These are phyloP conservation scores for Penicillium corylophilum DNA, from an alignment of 2,329 filamentous ascomycete species.

Conservation along the genomic window DNA sequence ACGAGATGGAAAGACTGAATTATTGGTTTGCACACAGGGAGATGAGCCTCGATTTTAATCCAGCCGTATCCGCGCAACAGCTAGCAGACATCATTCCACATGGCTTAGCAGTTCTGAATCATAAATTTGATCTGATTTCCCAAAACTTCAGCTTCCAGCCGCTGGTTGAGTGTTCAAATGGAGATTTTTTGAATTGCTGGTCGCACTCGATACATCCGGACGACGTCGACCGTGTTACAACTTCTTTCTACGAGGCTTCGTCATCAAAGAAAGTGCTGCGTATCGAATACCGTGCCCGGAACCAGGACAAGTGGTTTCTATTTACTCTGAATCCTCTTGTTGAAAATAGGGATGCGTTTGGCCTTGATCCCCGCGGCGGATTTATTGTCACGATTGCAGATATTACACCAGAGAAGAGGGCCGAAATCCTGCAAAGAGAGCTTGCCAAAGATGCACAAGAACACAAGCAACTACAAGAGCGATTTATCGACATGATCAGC, in stretches of 20 bases:
- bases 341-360: no score
- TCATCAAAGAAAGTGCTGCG: constrained; percentile 9
- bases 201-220: constrained; percentile 19
- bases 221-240: constrained; percentile 16
- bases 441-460: constrained; percentile 79
- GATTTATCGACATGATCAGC: constrained; percentile 72
- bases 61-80: no score
- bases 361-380: constrained; percentile 10
- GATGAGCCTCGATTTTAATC: no score
- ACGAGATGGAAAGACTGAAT: no score
- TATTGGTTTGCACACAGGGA: no score
- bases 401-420: constrained; percentile 82
- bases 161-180: no score
- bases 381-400: constrained; percentile 63
- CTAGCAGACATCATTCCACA: no score
- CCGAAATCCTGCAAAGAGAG: constrained; percentile 76
- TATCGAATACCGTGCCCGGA: constrained; percentile 23
- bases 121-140: no score
- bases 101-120: no score
- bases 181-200: constrained; percentile 19
- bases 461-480: constrained; percentile 75
- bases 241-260: constrained; percentile 9
- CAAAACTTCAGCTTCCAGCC: no score
- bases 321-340: constrained; percentile 18
- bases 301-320: constrained; percentile 19